Evolutionary conservation across 108 stramenopile species (phyloP).

Genomic region (Discostella stelligeroides): DNA sequence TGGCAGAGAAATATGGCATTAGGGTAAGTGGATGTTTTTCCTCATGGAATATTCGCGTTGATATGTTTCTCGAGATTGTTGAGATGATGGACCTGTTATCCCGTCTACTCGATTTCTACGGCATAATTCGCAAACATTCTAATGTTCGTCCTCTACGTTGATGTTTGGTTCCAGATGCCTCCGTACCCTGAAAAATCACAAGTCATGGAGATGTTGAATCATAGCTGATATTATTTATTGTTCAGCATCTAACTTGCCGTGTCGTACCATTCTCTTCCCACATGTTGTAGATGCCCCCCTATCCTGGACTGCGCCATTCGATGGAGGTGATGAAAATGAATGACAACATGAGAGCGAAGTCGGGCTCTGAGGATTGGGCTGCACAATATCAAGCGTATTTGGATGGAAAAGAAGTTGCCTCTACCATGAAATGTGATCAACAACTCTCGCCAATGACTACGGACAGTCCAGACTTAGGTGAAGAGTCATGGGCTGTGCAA

Average conservation of each 20-base stretch:
- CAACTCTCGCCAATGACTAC: neutral
- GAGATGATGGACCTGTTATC: neutral
- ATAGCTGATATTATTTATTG: neutral
- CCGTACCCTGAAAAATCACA: conserved; percentile 76
- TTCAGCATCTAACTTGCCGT: neutral
- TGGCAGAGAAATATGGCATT: conserved; percentile 84
- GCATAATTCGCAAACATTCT: neutral
- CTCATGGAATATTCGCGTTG: too few species aligned
- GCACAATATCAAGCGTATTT: conserved; percentile 62
- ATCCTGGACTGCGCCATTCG: conserved; percentile 54
- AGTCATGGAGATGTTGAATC: conserved; percentile 64
- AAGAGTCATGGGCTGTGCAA: conserved; percentile 39
- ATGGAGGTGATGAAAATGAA: conserved; percentile 41
- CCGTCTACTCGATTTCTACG: neutral
- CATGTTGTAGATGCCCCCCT: conserved; percentile 33
- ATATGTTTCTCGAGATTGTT: too few species aligned
- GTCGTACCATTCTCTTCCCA: neutral
- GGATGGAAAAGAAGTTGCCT: conserved; percentile 45
- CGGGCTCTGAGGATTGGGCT: conserved; percentile 53
- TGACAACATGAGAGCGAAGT: neutral
- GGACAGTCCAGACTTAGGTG: conserved; percentile 5
- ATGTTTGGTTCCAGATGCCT: conserved; percentile 56
- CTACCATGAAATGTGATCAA: conserved; percentile 24
- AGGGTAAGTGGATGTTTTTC: conserved; percentile 32
- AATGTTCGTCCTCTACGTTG: neutral